Conservation (phyloP, 306 rosid genomes). For the Fragaria nilgerrensis region DNA sequence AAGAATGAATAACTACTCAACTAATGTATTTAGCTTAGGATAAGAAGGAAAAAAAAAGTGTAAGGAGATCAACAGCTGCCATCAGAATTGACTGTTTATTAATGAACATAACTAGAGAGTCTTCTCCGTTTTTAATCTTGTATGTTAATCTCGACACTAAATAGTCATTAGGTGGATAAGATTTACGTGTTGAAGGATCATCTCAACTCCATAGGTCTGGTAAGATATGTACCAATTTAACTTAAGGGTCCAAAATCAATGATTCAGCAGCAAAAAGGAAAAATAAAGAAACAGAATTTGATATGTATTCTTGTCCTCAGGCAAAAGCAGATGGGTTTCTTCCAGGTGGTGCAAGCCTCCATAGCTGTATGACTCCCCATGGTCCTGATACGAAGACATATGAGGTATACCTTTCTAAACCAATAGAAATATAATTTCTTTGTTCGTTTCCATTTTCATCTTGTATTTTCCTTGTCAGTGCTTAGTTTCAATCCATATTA, state of each 20-base stretch:
- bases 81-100: neutral
- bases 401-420: slow-evolving; percentile 53
- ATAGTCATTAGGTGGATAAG: neutral
- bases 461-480: neutral
- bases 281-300: too few relatives aligned
- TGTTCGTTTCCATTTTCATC: neutral
- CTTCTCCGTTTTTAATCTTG: neutral
- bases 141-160: neutral
- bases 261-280: neutral
- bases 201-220: neutral
- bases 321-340: slow-evolving; percentile 89
- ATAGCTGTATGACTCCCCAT: slow-evolving; percentile 97
- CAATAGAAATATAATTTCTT: slow-evolving; percentile 3
- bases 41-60: neutral
- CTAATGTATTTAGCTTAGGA: neutral
- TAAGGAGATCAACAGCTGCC: neutral
- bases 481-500: neutral
- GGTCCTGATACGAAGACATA: slow-evolving; percentile 94
- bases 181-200: neutral
- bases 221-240: neutral
- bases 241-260: neutral
- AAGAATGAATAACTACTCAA: neutral
- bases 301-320: slow-evolving; percentile 39
- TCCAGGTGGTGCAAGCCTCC: slow-evolving; percentile 96
- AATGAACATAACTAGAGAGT: neutral